phyloP scores from a whole-genome alignment of 2,329 filamentous ascomycete genomes.

The Lecanicillium sp. region DNA sequence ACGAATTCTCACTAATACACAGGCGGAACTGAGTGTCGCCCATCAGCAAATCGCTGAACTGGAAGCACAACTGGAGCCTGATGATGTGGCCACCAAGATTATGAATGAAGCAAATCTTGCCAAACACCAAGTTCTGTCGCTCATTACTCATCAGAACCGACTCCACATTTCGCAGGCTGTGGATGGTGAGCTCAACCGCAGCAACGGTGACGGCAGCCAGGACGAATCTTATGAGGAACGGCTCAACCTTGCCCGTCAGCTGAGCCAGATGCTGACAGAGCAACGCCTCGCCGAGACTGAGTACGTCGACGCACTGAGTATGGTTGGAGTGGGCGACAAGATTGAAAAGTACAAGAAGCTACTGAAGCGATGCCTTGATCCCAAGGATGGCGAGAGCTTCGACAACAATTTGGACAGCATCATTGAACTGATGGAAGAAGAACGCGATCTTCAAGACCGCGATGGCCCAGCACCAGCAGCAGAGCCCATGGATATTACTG shows the following conservation, averaged over 20 bases:
- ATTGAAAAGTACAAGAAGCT: constrained; percentile 66
- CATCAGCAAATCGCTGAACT: constrained; percentile 52
- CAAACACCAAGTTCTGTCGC: constrained; percentile 39
- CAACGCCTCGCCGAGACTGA: constrained; percentile 55
- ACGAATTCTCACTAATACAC: constrained; percentile 56
- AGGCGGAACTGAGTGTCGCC: constrained; percentile 55
- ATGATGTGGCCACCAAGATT: constrained; percentile 42
- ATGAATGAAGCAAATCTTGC: constrained; percentile 41
- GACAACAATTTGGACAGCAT: constrained; percentile 55
- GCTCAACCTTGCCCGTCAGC: constrained; percentile 47
- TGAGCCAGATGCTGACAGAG: constrained; percentile 48
- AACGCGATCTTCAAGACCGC: constrained; percentile 37
- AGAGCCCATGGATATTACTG: constrained; percentile 17
- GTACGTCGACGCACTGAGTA: constrained; percentile 59
- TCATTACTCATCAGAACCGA: constrained; percentile 44
- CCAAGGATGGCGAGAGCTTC: constrained; percentile 58
- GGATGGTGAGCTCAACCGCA: constrained; percentile 38
- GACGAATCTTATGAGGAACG: constrained; percentile 46
- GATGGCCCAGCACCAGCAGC: constrained; percentile 20
- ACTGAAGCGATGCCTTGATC: constrained; percentile 59
- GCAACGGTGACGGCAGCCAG: constrained; percentile 36
- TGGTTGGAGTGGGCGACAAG: constrained; percentile 63
- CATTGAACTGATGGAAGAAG: constrained; percentile 56
- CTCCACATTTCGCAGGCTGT: constrained; percentile 44
- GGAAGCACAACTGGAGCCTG: constrained; percentile 45